phyloP scores from a whole-genome alignment of 805 yeast genomes.

The Kuraishia capsulata region DNA sequence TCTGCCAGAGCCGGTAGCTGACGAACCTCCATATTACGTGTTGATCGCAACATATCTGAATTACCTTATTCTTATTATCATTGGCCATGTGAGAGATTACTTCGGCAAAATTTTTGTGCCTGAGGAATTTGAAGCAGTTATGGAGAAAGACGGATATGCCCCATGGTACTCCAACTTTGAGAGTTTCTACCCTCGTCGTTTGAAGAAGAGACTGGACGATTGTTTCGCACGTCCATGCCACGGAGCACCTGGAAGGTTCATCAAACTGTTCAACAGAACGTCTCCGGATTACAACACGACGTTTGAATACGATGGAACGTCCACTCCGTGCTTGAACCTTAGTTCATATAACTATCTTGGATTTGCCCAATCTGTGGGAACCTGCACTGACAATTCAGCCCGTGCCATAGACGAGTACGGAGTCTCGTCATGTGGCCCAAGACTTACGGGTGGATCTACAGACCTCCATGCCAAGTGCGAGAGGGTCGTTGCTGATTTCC shows the following conservation, averaged over 20 bases:
- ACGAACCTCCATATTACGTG: slow-evolving; percentile 81
- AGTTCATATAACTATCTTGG: slow-evolving; percentile 93
- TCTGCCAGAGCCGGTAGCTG: slow-evolving; percentile 52
- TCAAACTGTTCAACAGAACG: slow-evolving; percentile 71
- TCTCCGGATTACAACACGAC: slow-evolving; percentile 56
- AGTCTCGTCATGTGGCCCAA: slow-evolving; percentile 69
- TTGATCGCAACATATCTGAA: slow-evolving; percentile 77
- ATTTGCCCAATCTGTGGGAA: slow-evolving; percentile 91
- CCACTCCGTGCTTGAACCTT: slow-evolving; percentile 72
- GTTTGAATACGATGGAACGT: slow-evolving; percentile 68
- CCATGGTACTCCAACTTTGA: slow-evolving; percentile 95
- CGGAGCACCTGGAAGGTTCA: slow-evolving; percentile 93
- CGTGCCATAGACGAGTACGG: slow-evolving; percentile 61
- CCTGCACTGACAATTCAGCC: slow-evolving; percentile 75
- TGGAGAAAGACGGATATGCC: slow-evolving; percentile 83
- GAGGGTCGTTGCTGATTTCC: slow-evolving; percentile 66
- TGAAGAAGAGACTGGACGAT: slow-evolving; percentile 86
- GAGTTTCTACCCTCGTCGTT: slow-evolving; percentile 84
- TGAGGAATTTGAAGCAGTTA: slow-evolving; percentile 51
- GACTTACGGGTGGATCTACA: slow-evolving; percentile 65
- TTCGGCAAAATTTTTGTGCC: slow-evolving; percentile 70
- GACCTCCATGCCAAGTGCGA: slow-evolving; percentile 73
- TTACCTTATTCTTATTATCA: slow-evolving; percentile 73
- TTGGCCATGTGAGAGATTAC: slow-evolving; percentile 89
- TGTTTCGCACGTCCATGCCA: slow-evolving; percentile 94